Evolutionary conservation across 805 yeast genomes (phyloP).

Genomic region (Lachancea thermotolerans): DNA sequence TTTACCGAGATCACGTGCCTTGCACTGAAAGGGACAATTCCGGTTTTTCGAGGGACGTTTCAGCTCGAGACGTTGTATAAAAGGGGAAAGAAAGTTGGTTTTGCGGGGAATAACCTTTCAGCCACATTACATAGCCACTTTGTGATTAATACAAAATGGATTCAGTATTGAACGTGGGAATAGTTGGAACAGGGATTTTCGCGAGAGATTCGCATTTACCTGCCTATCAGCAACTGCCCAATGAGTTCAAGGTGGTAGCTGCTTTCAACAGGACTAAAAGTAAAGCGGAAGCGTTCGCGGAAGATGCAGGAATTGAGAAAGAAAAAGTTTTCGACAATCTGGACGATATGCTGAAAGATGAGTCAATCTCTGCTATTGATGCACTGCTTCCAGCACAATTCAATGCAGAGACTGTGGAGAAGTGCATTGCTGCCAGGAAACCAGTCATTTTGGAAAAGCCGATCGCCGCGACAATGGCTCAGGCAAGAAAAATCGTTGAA

Average conservation of each 20-base stretch:
- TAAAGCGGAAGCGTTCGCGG: conserved; percentile 78
- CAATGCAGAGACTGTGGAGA: conserved; percentile 60
- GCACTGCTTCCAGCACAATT: conserved; percentile 84
- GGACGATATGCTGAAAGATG: conserved; percentile 60
- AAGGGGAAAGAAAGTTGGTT: too few relatives aligned
- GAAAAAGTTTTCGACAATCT: conserved; percentile 51
- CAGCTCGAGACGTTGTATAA: too few relatives aligned
- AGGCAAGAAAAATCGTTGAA: conserved; percentile 73
- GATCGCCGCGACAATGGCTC: conserved; percentile 75
- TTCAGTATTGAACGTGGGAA: conserved; percentile 45
- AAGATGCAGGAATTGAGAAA: conserved; percentile 45
- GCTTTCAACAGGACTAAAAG: conserved; percentile 77
- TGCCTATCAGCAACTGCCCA: conserved; percentile 45
- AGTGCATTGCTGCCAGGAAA: conserved; percentile 67
- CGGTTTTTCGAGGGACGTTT: too few relatives aligned
- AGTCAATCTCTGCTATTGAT: conserved; percentile 70
- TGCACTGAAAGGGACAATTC: too few relatives aligned
- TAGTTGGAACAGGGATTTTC: conserved; percentile 82
- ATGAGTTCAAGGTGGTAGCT: conserved; percentile 51
- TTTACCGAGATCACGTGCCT: too few relatives aligned
- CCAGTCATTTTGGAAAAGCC: conserved; percentile 87
- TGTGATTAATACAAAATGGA: background rate
- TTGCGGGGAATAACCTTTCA: too few relatives aligned
- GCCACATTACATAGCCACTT: background rate
- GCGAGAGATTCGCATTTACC: conserved; percentile 84